Conservation (phyloP, 192 early-diverging fungal species). For the Geranomyces variabilis region DNA sequence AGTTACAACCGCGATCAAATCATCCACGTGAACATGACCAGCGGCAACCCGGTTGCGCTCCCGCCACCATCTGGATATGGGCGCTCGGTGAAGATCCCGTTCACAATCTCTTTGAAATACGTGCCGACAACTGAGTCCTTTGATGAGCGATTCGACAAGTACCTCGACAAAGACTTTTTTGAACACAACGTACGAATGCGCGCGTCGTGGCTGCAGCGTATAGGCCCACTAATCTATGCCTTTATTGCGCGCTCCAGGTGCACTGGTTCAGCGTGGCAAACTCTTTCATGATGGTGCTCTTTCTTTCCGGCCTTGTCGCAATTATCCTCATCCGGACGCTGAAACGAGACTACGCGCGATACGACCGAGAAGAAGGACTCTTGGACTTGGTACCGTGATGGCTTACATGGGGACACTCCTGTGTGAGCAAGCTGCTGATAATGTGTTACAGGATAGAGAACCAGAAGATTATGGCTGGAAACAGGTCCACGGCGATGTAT, state of each 20-base stretch:
- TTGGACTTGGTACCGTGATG: slow-evolving; percentile 69
- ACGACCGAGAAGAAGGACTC: slow-evolving; percentile 74
- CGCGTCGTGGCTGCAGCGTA: not conserved
- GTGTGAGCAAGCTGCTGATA: not conserved
- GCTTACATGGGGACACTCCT: not conserved
- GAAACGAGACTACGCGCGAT: slow-evolving; percentile 90
- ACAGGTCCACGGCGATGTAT: slow-evolving; percentile 96
- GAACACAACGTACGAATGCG: slow-evolving; percentile 74
- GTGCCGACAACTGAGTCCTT: slow-evolving; percentile 54
- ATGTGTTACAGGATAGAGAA: slow-evolving; percentile 62
- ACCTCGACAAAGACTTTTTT: slow-evolving; percentile 76
- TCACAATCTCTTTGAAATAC: slow-evolving; percentile 79
- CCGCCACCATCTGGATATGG: not conserved
- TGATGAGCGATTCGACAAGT: slow-evolving; percentile 82
- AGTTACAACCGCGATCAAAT: slow-evolving; percentile 65
- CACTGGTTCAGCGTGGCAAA: slow-evolving; percentile 97
- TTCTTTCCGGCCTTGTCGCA: slow-evolving; percentile 88
- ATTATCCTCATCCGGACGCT: slow-evolving; percentile 88
- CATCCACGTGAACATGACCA: slow-evolving; percentile 39
- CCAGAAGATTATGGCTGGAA: slow-evolving; percentile 96
- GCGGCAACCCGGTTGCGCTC: slow-evolving; percentile 15
- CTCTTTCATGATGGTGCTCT: slow-evolving; percentile 90
- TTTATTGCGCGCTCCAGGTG: slow-evolving; percentile 47
- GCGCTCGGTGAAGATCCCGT: slow-evolving; percentile 49
- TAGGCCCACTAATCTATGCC: not conserved